These are phyloP conservation scores for Aspergillus versicolor DNA, from an alignment of 2,329 filamentous ascomycete genomes.

Conservation along the genomic window DNA sequence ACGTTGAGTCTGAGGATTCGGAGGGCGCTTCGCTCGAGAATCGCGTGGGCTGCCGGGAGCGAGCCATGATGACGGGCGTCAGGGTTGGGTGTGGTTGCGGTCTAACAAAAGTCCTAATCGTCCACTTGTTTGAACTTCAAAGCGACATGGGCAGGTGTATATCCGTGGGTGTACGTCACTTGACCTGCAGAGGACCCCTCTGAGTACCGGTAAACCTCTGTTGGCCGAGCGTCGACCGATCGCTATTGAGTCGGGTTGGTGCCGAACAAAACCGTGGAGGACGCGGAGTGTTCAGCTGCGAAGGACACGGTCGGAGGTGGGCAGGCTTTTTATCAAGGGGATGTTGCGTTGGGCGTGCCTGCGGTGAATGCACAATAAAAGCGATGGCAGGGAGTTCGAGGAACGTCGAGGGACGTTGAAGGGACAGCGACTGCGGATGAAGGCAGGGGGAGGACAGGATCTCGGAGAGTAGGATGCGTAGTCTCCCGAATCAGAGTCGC, in stretches of 20 bases:
- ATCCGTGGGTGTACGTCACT: background rate
- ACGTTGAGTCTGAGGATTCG: conserved; percentile 46
- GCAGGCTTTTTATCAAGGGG: conserved; percentile 13
- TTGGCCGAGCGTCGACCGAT: background rate
- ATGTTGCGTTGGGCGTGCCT: conserved; percentile 21
- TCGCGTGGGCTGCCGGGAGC: conserved; percentile 36
- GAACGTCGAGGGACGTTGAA: conserved; percentile 3
- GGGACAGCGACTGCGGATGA: conserved; percentile 3
- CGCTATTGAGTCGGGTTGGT: background rate
- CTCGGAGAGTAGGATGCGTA: background rate
- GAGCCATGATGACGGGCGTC: conserved; percentile 31
- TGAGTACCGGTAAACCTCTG: background rate
- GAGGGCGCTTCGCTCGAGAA: conserved; percentile 41
- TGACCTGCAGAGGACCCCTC: background rate
- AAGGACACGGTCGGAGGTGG: background rate
- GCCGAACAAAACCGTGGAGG: background rate
- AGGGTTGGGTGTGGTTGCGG: conserved; percentile 1
- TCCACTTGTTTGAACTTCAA: conserved; percentile 12
- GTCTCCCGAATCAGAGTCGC: background rate
- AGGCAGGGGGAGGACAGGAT: conserved; percentile 12
- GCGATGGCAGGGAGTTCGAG: conserved; percentile 19
- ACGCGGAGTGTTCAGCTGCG: background rate
- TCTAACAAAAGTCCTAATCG: background rate
- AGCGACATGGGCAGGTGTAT: conserved; percentile 13
- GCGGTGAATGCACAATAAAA: conserved; percentile 12